Conservation (phyloP, 805 yeast species). For the Dipodascopsis uninucleata region DNA sequence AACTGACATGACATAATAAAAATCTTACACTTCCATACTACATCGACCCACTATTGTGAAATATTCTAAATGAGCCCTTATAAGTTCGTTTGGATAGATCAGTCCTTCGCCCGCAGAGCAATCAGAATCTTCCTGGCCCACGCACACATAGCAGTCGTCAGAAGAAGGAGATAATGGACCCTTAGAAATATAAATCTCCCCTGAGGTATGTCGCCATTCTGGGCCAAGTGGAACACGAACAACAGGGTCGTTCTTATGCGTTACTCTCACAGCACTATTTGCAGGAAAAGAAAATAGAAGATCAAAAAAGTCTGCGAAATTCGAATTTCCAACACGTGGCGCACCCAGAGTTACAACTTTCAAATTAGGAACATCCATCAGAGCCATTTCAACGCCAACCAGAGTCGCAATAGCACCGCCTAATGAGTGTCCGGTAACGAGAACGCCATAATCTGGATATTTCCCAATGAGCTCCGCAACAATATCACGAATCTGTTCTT, state of each 20-base stretch:
- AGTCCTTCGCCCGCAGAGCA: conserved; percentile 28
- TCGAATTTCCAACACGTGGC: conserved; percentile 59
- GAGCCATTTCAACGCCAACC: conserved; percentile 61
- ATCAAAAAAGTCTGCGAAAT: conserved; percentile 53
- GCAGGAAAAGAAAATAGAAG: conserved; percentile 4
- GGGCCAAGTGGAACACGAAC: conserved; percentile 23
- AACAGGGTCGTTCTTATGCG: conserved; percentile 29
- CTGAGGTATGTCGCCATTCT: conserved; percentile 20
- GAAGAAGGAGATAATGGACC: conserved; percentile 25
- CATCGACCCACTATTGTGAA: conserved; percentile 25
- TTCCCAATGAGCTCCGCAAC: conserved; percentile 32
- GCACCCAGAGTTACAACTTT: conserved; percentile 58
- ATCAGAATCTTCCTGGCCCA: conserved; percentile 25
- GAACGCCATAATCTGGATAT: conserved; percentile 49
- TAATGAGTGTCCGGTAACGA: conserved; percentile 69
- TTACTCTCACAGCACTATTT: conserved; percentile 17
- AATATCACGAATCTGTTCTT: conserved; percentile 36
- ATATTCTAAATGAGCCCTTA: conserved; percentile 26
- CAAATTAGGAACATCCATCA: conserved; percentile 46
- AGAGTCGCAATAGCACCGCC: conserved; percentile 70
- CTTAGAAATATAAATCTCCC: conserved; percentile 26
- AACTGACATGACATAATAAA: conserved; percentile 1
- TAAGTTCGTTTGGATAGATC: neutral
- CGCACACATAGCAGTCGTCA: conserved; percentile 25
- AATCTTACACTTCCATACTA: conserved; percentile 14